phyloP scores from a whole-genome alignment of 768 basidiomycete genomes.

The Collybiopsis confluens region DNA sequence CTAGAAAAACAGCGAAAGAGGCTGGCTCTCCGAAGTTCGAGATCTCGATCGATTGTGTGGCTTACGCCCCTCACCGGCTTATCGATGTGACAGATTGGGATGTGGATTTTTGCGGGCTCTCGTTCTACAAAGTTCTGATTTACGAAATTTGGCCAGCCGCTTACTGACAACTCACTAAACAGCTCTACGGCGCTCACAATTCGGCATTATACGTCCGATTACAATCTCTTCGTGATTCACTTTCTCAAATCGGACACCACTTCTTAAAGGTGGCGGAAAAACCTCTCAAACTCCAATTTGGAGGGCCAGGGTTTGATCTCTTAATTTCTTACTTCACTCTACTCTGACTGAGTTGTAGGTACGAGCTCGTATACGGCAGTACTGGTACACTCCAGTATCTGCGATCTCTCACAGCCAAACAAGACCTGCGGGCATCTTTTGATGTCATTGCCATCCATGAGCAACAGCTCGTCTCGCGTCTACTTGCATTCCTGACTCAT shows the following conservation, averaged over 20 bases:
- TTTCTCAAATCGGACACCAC: conserved; percentile 63
- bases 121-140: conserved; percentile 72
- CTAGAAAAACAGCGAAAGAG: conserved; percentile 45
- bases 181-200: conserved; percentile 76
- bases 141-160: too few relatives aligned
- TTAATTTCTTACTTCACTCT: background rate
- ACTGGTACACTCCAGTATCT: conserved; percentile 55
- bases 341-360: background rate
- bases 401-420: conserved; percentile 47
- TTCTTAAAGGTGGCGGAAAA: conserved; percentile 48
- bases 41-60: conserved; percentile 72
- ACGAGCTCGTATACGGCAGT: conserved; percentile 22
- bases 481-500: background rate
- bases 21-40: conserved; percentile 59
- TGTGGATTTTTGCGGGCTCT: conserved; percentile 67
- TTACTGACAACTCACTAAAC: background rate
- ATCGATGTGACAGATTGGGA: conserved; percentile 78
- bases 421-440: conserved; percentile 34
- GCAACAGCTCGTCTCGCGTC: background rate
- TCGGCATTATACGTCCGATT: conserved; percentile 61
- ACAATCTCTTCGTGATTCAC: conserved; percentile 42
- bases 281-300: conserved; percentile 65
- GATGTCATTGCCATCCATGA: conserved; percentile 5
- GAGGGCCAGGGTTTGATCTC: conserved; percentile 47
- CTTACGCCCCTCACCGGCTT: conserved; percentile 68